Evolutionary conservation across 768 basidiomycete genomes (phyloP).

Genomic region (Rhizopogon vinicolor): DNA sequence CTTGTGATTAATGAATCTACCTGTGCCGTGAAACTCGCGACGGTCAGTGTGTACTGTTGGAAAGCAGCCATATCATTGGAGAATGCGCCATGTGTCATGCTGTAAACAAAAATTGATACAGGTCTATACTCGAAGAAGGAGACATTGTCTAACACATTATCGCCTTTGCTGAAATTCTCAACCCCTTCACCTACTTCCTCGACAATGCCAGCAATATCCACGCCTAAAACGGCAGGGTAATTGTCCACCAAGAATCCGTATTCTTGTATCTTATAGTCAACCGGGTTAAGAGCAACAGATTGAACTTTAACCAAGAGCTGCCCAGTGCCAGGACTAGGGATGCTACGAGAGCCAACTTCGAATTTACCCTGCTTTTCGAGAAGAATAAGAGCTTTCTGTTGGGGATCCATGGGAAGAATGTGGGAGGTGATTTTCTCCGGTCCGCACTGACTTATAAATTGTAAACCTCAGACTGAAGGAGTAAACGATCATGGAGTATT

Average conservation of each 20-base stretch:
- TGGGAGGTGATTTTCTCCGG: not conserved
- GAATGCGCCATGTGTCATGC: slow-evolving; percentile 25
- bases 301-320: slow-evolving; percentile 39
- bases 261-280: slow-evolving; percentile 36
- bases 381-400: slow-evolving; percentile 25
- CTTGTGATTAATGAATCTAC: slow-evolving; percentile 12
- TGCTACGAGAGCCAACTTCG: slow-evolving; percentile 18
- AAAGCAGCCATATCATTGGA: slow-evolving; percentile 26
- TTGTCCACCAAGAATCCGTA: slow-evolving; percentile 24
- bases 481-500: not conserved
- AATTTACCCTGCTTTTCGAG: slow-evolving; percentile 23
- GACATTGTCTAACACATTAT: slow-evolving; percentile 30
- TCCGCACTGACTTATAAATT: not conserved
- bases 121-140: not conserved
- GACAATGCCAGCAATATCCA: slow-evolving; percentile 35
- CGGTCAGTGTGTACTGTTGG: slow-evolving; percentile 37
- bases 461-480: not conserved
- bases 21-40: slow-evolving; percentile 32
- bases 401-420: slow-evolving; percentile 16
- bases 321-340: slow-evolving; percentile 30
- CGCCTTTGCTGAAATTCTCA: slow-evolving; percentile 29
- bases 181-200: slow-evolving; percentile 36
- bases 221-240: slow-evolving; percentile 32
- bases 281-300: slow-evolving; percentile 40
- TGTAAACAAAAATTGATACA: slow-evolving; percentile 18